Evolutionary conservation across 495 filamentous ascomycete species (phyloP).

Genomic region (Xylaria cubensis): DNA sequence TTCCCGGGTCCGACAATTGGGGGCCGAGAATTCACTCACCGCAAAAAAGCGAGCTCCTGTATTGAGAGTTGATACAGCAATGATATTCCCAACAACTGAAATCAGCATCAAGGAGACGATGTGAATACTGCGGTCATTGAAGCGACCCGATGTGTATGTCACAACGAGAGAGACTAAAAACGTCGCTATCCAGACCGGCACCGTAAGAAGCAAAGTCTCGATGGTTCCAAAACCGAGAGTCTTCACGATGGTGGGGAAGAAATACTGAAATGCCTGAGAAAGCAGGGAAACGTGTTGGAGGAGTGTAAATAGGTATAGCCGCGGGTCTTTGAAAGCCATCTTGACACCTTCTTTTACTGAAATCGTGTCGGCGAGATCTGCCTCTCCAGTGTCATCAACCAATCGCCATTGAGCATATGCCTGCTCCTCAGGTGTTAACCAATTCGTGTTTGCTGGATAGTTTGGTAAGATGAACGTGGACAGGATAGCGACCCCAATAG

Average conservation of each 20-base stretch:
- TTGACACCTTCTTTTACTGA: constrained; percentile 47
- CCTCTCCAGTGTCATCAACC: constrained; percentile 48
- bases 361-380: constrained; percentile 37
- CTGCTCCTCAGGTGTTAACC: constrained; percentile 51
- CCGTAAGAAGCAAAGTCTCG: constrained; percentile 59
- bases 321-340: constrained; percentile 48
- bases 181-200: constrained; percentile 53
- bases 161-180: constrained; percentile 46
- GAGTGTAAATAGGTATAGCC: constrained; percentile 54
- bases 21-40: background rate
- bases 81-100: constrained; percentile 58
- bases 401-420: constrained; percentile 51
- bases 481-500: constrained; percentile 48
- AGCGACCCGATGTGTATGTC: constrained; percentile 47
- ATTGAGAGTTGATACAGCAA: constrained; percentile 52
- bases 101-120: constrained; percentile 52
- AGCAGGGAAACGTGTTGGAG: constrained; percentile 52
- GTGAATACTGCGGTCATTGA: constrained; percentile 53
- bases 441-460: constrained; percentile 51
- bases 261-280: constrained; percentile 54
- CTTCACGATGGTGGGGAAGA: constrained; percentile 63
- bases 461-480: constrained; percentile 50
- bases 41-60: constrained; percentile 57
- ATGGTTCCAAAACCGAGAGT: constrained; percentile 59
- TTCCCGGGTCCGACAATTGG: background rate